Conservation (phyloP, 2,329 filamentous ascomycete genomes). For the Orbilia oligospora region DNA sequence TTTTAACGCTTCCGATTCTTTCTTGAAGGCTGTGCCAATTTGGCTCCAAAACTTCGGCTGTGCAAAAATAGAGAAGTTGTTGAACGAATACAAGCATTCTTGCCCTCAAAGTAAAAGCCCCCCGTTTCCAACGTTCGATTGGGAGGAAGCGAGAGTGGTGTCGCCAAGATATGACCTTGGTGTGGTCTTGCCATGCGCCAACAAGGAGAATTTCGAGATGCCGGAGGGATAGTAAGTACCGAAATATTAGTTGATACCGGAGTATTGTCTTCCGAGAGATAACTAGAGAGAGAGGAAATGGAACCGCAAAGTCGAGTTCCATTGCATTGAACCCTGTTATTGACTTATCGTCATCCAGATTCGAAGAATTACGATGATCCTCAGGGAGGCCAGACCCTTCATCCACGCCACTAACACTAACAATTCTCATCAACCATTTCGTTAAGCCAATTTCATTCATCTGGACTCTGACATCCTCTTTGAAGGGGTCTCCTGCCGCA, state of each 20-base stretch:
- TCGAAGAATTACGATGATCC: conserved; percentile 78
- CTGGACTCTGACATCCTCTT: conserved; percentile 96
- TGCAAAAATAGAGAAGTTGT: conserved; percentile 96
- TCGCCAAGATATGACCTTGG: conserved; percentile 83
- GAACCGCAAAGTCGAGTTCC: conserved; percentile 93
- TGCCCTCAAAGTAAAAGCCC: conserved; percentile 90
- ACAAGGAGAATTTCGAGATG: conserved; percentile 91
- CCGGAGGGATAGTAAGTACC: conserved; percentile 89
- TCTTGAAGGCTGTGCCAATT: conserved; percentile 86
- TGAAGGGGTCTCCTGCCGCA: conserved; percentile 94
- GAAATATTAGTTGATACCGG: conserved; percentile 94
- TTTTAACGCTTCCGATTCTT: conserved; percentile 73
- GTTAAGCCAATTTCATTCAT: conserved; percentile 96
- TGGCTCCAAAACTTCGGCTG: conserved; percentile 95
- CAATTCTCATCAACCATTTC: conserved; percentile 93
- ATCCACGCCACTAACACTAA: conserved; percentile 89
- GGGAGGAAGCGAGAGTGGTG: conserved; percentile 80
- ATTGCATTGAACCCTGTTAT: conserved; percentile 92
- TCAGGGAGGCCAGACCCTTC: conserved; percentile 75
- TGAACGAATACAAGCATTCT: conserved; percentile 98
- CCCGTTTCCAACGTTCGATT: conserved; percentile 91
- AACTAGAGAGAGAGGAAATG: conserved; percentile 94
- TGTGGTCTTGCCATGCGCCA: conserved; percentile 90
- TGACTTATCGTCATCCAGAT: conserved; percentile 84
- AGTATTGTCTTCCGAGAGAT: conserved; percentile 97